Evolutionary conservation across 305 asterid genomes (phyloP), one percentile per base, ranked within the genome.

Genomic region (Rubia tinctorum): DNA sequence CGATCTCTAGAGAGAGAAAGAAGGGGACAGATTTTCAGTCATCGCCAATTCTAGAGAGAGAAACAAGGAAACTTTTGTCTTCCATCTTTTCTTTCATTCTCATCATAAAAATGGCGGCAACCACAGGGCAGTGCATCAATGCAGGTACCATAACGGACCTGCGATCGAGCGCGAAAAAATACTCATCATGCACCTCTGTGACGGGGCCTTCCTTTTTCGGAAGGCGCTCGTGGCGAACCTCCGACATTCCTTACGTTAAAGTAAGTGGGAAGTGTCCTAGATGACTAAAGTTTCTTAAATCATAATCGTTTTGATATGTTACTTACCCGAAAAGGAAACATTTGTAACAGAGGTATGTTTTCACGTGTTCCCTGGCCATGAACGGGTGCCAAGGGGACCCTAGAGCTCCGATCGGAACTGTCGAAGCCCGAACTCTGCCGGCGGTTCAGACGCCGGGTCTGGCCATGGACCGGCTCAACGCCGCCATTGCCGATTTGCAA

Each of bases 381-480:
- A 89, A 89, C 51, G 97, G 97, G 0, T 88, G 94, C 56, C 85
- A 83, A 17, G 94, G 89, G 43, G 86, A 89, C 44, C 81, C 96
- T 0, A 82, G 88, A 70, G 80, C 86, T 39, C 96, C 94, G 0
- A 44, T 91, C 7, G 97, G 90, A 71, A 82, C 84, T 12, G 27
- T 85, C 23, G 96, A 91, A 68, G 90, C 98, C 0, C 82, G 82
- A 30, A 90, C 89, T 0, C 79, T 86, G 66, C 85, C 96, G 8
- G 68, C 85, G 0, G 91, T 84, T 27, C 78, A 83, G 4, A 85
- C 89, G 1, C 87, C 85, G 0, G 83, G 80, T 0, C 69, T 79
- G 78, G 98, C 96, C 1, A 77, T 85, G 64, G 91, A 84, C 49
- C 79, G 86, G 70, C 94, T 93, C 71, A 86, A 76, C 73, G 82